Evolutionary conservation across 805 yeast species (phyloP), one percentile per base, ranked within the genome.

Genomic region (Barnettozyma wickerhamii): DNA sequence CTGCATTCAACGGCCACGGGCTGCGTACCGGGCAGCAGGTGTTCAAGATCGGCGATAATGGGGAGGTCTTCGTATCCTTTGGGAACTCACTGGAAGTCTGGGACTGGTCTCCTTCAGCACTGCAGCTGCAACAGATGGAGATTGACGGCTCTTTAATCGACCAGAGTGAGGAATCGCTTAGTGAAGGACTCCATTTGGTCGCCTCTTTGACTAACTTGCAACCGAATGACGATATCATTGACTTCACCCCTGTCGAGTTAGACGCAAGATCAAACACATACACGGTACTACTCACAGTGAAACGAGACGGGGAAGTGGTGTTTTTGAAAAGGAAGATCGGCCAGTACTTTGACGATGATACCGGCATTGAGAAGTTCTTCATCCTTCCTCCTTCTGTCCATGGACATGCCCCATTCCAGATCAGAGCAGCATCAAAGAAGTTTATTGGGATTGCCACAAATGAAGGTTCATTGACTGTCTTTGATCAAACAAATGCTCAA

Each of bases 71-170:
- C 17, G 28, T 62, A 2, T 60, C 54, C 0, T 58, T 49, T 35
- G 49, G 49, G 4, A 50, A 56, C 38, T 30, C 50, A 2, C 50
- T 69, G 13, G 65, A 66, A 37, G 56, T 68, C 7, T 69, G 71
- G 70, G 71, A 66, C 40, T 66, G 72, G 72, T 20, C 43, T 2
- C 65, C 64, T 3, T 48, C 56, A 7, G 43, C 48, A 3, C 19
- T 50, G 31, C 45, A 53, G 23, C 17, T 52, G 14, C 33, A 36
- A 24, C n/a, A 34, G 6, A 32, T 42, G 47, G 40, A 43, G 12
- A 10, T n/a, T 10, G 28, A 30, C 10, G 41, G 37, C 3, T 15
- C 43, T 41, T 7, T 21, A 7, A 14, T 10, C 21, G 41, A 40
- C 9, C 42, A 42, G 9, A 27, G 21, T 15, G 32, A 30, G 15